Percentiles rank a stretch among this genome's conserved stretches.
Conservation (phyloP, 2,329 filamentous ascomycete species). For the Microsporum audouinii region DNA sequence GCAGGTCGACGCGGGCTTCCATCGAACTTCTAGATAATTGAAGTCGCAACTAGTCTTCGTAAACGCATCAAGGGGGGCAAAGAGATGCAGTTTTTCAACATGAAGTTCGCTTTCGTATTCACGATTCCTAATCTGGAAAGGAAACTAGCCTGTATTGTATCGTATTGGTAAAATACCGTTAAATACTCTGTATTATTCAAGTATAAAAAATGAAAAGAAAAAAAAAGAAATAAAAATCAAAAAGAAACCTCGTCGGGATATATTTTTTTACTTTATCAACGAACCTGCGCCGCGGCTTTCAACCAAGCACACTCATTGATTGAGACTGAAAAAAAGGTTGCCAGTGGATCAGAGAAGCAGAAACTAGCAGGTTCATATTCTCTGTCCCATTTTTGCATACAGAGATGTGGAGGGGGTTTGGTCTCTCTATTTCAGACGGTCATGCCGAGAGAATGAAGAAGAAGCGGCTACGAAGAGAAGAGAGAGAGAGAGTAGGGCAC, state of each 20-base stretch:
- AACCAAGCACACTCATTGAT: not conserved
- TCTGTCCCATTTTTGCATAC: slow-evolving; percentile 1
- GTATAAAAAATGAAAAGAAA: not conserved
- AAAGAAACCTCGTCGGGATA: not conserved
- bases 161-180: not conserved
- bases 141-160: not conserved
- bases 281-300: slow-evolving; percentile 6
- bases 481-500: not conserved
- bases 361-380: not conserved
- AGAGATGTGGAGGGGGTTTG: not conserved
- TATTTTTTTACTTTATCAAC: not conserved
- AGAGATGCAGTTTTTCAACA: not conserved
- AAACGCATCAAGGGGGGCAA: not conserved
- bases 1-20: not conserved
- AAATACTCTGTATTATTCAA: not conserved
- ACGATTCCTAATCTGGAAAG: not conserved
- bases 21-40: not conserved
- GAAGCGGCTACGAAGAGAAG: not conserved
- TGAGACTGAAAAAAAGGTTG: not conserved
- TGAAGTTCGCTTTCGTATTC: not conserved
- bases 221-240: not conserved
- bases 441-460: not conserved
- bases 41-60: not conserved
- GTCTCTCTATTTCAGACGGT: not conserved
- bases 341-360: not conserved